Evolutionary conservation across 495 filamentous ascomycete genomes (phyloP).

Genomic region (Cairneyella variabilis): DNA sequence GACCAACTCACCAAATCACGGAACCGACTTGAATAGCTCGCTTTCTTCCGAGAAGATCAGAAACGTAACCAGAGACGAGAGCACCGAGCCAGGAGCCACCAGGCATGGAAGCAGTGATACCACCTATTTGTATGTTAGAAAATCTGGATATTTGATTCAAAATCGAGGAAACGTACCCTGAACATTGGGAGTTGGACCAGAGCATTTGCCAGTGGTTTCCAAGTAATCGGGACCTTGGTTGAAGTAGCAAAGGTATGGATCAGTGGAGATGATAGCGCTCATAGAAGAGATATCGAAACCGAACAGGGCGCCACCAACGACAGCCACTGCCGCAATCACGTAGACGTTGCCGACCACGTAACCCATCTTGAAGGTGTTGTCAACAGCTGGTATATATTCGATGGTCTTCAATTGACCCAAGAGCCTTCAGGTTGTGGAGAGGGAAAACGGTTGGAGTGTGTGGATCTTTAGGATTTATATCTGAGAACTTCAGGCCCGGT

Average conservation of each 20-base stretch:
- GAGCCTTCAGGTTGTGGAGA: not conserved
- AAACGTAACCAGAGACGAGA: conserved; percentile 60
- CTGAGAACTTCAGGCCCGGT: not conserved
- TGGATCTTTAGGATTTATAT: not conserved
- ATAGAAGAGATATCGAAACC: conserved; percentile 83
- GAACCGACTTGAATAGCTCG: conserved; percentile 59
- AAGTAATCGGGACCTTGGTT: conserved; percentile 40
- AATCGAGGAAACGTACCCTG: conserved; percentile 9
- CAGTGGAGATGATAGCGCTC: conserved; percentile 66
- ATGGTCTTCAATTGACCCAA: not conserved
- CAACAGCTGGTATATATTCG: not conserved
- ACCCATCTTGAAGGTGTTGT: conserved; percentile 30
- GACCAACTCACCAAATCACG: conserved; percentile 54
- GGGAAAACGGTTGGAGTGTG: not conserved
- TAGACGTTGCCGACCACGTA: conserved; percentile 65
- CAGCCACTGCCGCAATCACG: conserved; percentile 68
- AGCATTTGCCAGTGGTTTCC: conserved; percentile 31
- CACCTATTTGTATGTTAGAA: conserved; percentile 46
- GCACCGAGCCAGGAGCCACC: conserved; percentile 74
- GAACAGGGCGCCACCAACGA: conserved; percentile 76
- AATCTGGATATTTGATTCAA: conserved; percentile 19
- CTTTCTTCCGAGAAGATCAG: conserved; percentile 66
- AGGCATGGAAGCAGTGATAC: conserved; percentile 68
- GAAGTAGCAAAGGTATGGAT: conserved; percentile 63
- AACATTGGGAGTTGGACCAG: conserved; percentile 31